These are phyloP conservation scores for Capsicum baccatum DNA, from an alignment of 257 asterid genomes.

Conservation along the genomic window DNA sequence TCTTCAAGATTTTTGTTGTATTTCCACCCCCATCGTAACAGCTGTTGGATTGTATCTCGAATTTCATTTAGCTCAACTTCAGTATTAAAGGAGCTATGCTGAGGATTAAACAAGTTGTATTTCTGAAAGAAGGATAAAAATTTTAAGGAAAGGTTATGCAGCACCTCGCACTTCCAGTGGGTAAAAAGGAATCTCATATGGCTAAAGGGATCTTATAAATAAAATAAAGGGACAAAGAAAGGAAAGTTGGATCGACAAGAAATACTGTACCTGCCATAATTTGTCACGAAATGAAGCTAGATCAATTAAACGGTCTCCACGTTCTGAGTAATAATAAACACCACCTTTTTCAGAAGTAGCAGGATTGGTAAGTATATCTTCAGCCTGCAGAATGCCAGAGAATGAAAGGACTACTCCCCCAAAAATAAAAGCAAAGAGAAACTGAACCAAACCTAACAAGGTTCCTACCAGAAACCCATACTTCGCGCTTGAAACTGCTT, in stretches of 20 bases:
- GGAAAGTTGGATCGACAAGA: neutral
- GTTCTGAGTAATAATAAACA: conserved; percentile 84
- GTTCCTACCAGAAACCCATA: conserved; percentile 79
- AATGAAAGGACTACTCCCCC: conserved; percentile 1
- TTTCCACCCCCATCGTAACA: conserved; percentile 94
- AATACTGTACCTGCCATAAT: conserved; percentile 83
- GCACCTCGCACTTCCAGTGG: neutral
- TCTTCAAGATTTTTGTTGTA: conserved; percentile 96
- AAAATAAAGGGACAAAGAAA: conserved; percentile 21
- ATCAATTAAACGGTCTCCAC: conserved; percentile 94
- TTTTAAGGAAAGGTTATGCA: neutral
- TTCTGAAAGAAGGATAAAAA: conserved; percentile 49
- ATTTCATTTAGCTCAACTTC: conserved; percentile 84
- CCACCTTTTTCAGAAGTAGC: conserved; percentile 62
- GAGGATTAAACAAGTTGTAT: conserved; percentile 63
- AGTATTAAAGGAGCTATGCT: conserved; percentile 58
- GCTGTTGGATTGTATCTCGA: conserved; percentile 79
- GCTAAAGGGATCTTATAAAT: neutral
- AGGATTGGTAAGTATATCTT: conserved; percentile 75
- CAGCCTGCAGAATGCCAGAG: conserved; percentile 56
- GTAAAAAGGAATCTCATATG: neutral
- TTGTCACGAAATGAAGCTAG: conserved; percentile 76
- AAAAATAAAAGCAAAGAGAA: neutral
- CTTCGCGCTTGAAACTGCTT: conserved; percentile 65
- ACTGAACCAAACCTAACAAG: neutral